Base-by-base conservation (phyloP, 2,329 filamentous ascomycete genomes). In the Fusarium newnesense region DNA sequence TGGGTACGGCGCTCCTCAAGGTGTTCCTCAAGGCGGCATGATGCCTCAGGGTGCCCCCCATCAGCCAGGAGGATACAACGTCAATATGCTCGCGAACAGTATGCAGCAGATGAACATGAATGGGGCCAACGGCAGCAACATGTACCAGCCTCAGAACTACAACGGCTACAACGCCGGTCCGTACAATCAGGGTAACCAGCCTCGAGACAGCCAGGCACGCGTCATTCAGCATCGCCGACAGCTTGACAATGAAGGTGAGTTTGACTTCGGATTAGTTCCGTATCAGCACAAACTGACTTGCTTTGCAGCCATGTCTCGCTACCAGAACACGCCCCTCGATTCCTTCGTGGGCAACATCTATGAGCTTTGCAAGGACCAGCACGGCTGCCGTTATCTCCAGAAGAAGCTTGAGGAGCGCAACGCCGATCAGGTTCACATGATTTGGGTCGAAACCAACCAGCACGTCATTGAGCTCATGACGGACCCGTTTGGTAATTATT, bases 401-500 rank as follows among this genome's bases (percentile, higher is more conserved):
- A 96, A 97, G 87, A 97, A 98, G 85, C 88, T 99, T 9, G 96
- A 99, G 84, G 96, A 97, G 79, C 93, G 93, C 76, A 91, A 92
- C 75, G 89, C 92, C 9, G 92, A 96, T 34, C 90, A 97, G 78
- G 89, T 98, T 58, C 93, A 97, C 81, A 91, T 95, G 86, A 98
- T 99, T 81, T 99, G 97, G 87, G 87, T 92, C 36, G 96, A 99
- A 86, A 97, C 95, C 60, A 94, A 96, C 80, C 89, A 93, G 79
- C 95, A 98, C 81, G 95, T 99, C 76, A 92, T 97, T 72, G 96
- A 99, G 85, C 88, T 99, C 74, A 99, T 99, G 96, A 98, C 95
- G 69, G 96, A 99, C 83, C 96, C 96, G 15, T 99, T 99, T 82
- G 96, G 96, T 81, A 99, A 99, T 87, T 99, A 99, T 83, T 91